Percentiles rank a stretch among this genome's conserved stretches.
Evolutionary conservation across 2,329 filamentous ascomycete species (phyloP).

Genomic region (Emmonsiellopsis sp.): DNA sequence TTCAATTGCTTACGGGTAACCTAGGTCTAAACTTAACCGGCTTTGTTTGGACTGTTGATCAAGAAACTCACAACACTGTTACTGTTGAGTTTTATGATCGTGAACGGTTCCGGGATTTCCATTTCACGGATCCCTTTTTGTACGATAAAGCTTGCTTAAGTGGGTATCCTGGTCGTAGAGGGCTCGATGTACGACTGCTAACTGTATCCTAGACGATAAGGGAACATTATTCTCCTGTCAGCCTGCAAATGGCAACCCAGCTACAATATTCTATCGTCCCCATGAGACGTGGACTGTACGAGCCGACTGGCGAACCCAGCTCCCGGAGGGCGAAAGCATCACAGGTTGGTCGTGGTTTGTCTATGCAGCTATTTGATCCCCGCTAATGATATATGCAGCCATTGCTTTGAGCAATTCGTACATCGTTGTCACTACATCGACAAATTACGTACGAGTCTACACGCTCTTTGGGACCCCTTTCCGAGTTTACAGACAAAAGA

Average conservation of each 20-base stretch:
- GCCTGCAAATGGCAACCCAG: slow-evolving; percentile 56
- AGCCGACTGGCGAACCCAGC: slow-evolving; percentile 76
- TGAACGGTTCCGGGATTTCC: slow-evolving; percentile 83
- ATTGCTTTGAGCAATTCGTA: slow-evolving; percentile 89
- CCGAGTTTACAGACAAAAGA: slow-evolving; percentile 85
- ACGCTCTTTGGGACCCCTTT: slow-evolving; percentile 87
- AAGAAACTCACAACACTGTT: slow-evolving; percentile 85
- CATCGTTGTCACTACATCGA: slow-evolving; percentile 76
- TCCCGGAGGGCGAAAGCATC: slow-evolving; percentile 82
- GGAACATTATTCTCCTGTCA: slow-evolving; percentile 80
- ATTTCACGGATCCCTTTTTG: slow-evolving; percentile 91
- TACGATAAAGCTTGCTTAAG: slow-evolving; percentile 93
- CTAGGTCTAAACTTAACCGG: slow-evolving; percentile 72
- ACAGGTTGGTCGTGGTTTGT: slow-evolving; percentile 33
- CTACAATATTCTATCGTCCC: slow-evolving; percentile 88
- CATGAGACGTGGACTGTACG: slow-evolving; percentile 94
- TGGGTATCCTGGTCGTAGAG: slow-evolving; percentile 25
- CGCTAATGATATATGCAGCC: slow-evolving; percentile 33
- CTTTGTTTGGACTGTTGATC: slow-evolving; percentile 93
- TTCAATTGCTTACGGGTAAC: slow-evolving; percentile 16
- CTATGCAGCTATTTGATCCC: background rate
- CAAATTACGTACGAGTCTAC: slow-evolving; percentile 84
- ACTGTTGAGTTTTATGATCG: slow-evolving; percentile 97
- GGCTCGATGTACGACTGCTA: background rate
- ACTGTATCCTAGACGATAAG: slow-evolving; percentile 48